Base-by-base conservation (phyloP, 768 basidiomycete genomes). In the Lepiota subincarnata region DNA sequence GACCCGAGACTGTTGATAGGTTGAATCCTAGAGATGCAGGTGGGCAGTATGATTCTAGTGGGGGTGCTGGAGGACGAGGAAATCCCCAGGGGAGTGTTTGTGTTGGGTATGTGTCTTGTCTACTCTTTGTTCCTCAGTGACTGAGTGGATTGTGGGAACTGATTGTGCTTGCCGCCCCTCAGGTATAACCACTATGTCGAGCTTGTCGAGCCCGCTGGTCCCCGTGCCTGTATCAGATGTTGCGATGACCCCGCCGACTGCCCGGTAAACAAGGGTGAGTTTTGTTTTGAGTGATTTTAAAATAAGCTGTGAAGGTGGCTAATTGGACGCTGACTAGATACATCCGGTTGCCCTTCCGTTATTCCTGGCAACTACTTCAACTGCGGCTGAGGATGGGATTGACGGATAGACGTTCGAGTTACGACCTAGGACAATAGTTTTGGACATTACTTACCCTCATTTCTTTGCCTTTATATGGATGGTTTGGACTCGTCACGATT, bases 101-200 rank as follows among this genome's bases (percentile, higher is more conserved):
- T 56, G 56, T 74, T 14, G 79, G 79, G 74, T 77, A 52, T 38
- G 68, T 65, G 14, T 11, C 8, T 1, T 38, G 5, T 5, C 24
- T 24, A 2, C 2, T 18, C 20, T 11, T 35, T 37, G 4, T 8
- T 48, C 56, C 38, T 14, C n/a, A n/a, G n/a, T n/a, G n/a, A n/a
- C n/a, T 44, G 47, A 5, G 22, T 20, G 16, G 7, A 2, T 10
- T 26, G 35, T 1, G 12, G 24, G 70, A n/a, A n/a, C n/a, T n/a
- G n/a, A n/a, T n/a, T 68, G n/a, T 49, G 28, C 12, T 16, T 19
- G 40, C 28, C 22, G 39, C 13, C n/a, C n/a, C n/a, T 31, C 41
- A 77, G 76, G 7, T 82, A 79, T 61, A 80, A 81, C 16, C 79
- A 80, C 61, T 82, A 81, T 57, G 79, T 82, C 28, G 79, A 82